A percentile compares a stretch with the other conserved stretches of the same genome.
Conservation (phyloP, 306 rosid species). For the Sphenostylis stenocarpa region DNA sequence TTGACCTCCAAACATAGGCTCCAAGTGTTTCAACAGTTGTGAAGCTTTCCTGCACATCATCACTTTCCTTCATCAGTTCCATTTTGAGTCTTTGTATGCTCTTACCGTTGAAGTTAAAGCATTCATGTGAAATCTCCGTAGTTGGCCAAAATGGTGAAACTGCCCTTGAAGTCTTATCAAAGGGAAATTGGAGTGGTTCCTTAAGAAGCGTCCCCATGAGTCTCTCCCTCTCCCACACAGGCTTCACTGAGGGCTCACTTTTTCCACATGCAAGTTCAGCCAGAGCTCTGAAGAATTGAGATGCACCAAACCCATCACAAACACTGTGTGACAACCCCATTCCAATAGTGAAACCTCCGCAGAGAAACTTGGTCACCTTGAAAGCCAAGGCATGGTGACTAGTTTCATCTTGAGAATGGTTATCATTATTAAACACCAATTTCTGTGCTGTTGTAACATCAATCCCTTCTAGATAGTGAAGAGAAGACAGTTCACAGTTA, state of each 20-base stretch:
- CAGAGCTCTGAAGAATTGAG: conserved; percentile 42
- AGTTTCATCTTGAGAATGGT: conserved; percentile 12
- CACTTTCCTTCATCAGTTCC: conserved; percentile 30
- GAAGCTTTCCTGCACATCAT: conserved; percentile 25
- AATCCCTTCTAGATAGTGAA: conserved; percentile 34
- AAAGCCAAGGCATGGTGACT: conserved; percentile 32
- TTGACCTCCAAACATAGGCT: conserved; percentile 62
- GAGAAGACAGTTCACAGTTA: conserved; percentile 37
- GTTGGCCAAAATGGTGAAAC: conserved; percentile 51
- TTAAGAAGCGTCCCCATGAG: conserved; percentile 26
- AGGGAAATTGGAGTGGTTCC: conserved; percentile 29
- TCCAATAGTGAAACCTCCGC: conserved; percentile 48
- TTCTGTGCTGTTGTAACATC: conserved; percentile 22
- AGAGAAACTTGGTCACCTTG: conserved; percentile 42
- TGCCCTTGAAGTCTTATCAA: conserved; percentile 33
- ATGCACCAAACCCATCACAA: conserved; percentile 41
- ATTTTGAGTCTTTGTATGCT: conserved; percentile 44
- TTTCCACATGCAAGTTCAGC: conserved; percentile 39
- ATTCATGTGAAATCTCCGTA: conserved; percentile 39
- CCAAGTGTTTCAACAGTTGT: conserved; percentile 56
- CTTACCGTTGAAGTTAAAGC: conserved; percentile 33
- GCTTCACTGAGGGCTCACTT: conserved; percentile 45
- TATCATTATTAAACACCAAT: conserved; percentile 16
- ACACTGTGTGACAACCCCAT: conserved; percentile 39
- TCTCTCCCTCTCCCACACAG: conserved; percentile 54